Evolutionary conservation across 1,284 basidiomycete genomes (phyloP).

Genomic region (Peniophora sp.): DNA sequence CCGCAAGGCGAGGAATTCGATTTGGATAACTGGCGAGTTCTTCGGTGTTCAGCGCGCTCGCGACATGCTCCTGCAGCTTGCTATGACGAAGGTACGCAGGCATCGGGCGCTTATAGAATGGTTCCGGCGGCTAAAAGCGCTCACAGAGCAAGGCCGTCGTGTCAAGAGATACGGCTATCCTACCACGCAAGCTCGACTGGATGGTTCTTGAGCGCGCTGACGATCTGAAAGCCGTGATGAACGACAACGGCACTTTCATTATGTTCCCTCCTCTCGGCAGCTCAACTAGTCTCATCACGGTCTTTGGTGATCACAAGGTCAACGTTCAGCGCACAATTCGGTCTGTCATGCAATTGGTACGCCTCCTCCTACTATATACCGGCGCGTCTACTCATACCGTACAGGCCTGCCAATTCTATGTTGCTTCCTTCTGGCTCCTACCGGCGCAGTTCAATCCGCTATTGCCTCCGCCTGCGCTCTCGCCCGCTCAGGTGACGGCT

Average conservation of each 20-base stretch:
- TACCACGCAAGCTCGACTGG: constrained; percentile 98
- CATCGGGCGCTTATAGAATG: background rate
- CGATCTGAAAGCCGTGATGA: constrained; percentile 87
- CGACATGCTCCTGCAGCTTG: constrained; percentile 90
- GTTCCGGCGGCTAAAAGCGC: constrained; percentile 1
- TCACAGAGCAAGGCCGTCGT: constrained; percentile 82
- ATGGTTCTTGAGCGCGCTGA: constrained; percentile 91
- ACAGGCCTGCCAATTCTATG: constrained; percentile 92
- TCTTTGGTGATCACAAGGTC: constrained; percentile 92
- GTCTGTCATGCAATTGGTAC: constrained; percentile 90
- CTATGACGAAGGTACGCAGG: constrained; percentile 69
- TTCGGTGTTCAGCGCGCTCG: constrained; percentile 92
- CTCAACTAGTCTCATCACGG: constrained; percentile 86
- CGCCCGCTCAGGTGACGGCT: constrained; percentile 77
- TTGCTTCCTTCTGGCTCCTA: constrained; percentile 93
- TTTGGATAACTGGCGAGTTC: constrained; percentile 98
- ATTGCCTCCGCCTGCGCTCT: constrained; percentile 76
- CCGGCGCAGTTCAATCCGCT: constrained; percentile 92
- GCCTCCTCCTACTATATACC: constrained; percentile 21
- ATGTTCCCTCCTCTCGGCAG: constrained; percentile 89
- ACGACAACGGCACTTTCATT: constrained; percentile 94
- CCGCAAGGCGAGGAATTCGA: constrained; percentile 62
- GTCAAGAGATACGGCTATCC: constrained; percentile 87
- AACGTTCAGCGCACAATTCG: constrained; percentile 94
- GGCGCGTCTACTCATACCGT: background rate